A percentile compares a stretch with the other conserved stretches of the same genome.
Conservation (phyloP, 345 rosid genomes). For the Camelina sativa region DNA sequence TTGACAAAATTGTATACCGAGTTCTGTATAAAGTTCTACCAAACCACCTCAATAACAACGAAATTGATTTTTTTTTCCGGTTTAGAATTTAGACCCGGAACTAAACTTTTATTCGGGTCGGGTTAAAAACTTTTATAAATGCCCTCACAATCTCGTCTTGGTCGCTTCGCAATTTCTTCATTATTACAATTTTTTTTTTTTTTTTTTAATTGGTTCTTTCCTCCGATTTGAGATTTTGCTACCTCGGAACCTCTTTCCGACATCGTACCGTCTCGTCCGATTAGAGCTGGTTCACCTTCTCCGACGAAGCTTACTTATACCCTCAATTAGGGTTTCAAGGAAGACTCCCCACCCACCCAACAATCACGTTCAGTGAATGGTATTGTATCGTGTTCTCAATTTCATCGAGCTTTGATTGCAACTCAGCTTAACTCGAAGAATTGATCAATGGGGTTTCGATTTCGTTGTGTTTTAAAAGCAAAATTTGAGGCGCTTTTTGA, state of each 20-base stretch:
- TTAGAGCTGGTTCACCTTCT: constrained; percentile 30
- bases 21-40: not conserved
- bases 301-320: constrained; percentile 19
- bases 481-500: constrained; percentile 13
- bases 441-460: constrained; percentile 30
- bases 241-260: constrained; percentile 25
- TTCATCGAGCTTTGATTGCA: constrained; percentile 10
- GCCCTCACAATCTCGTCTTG: constrained; percentile 23
- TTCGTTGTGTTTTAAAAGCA: not conserved
- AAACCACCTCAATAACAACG: not conserved
- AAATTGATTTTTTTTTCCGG: constrained; percentile 1
- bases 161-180: constrained; percentile 29
- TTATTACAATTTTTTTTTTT: not conserved
- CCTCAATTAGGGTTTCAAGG: constrained; percentile 30
- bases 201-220: not conserved
- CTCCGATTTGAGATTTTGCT: constrained; percentile 26
- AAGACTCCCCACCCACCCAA: constrained; percentile 10
- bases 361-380: constrained; percentile 31
- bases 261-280: constrained; percentile 1
- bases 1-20: not conserved
- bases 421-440: constrained; percentile 28
- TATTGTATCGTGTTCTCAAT: constrained; percentile 22
- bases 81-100: constrained; percentile 18
- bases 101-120: constrained; percentile 33
- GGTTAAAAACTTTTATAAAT: constrained; percentile 33